These are phyloP conservation scores for Peterozyma toletana DNA, from an alignment of 805 yeast genomes.

Conservation along the genomic window DNA sequence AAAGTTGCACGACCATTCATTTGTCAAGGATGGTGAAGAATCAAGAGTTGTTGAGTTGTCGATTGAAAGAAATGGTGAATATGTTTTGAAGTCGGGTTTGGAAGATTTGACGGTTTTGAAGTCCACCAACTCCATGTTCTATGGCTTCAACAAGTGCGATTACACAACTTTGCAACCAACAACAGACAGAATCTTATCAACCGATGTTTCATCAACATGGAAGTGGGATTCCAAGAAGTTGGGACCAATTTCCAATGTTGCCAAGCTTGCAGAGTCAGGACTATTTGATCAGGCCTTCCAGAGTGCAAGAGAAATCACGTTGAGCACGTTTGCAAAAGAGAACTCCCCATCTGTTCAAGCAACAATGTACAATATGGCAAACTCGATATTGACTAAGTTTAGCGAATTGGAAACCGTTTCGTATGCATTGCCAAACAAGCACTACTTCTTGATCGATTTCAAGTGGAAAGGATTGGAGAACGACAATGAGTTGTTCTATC, in stretches of 20 bases:
- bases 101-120: slow-evolving; percentile 80
- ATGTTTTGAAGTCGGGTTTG: slow-evolving; percentile 57
- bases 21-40: slow-evolving; percentile 79
- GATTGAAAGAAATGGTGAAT: slow-evolving; percentile 46
- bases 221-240: slow-evolving; percentile 46
- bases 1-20: slow-evolving; percentile 74
- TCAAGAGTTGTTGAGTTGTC: slow-evolving; percentile 53
- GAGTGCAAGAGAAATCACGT: slow-evolving; percentile 60
- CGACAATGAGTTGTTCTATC: slow-evolving; percentile 81
- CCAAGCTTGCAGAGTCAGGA: slow-evolving; percentile 44
- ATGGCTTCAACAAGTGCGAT: slow-evolving; percentile 81
- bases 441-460: slow-evolving; percentile 75
- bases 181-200: slow-evolving; percentile 77
- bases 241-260: slow-evolving; percentile 42
- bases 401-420: slow-evolving; percentile 56
- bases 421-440: slow-evolving; percentile 85
- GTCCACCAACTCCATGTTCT: slow-evolving; percentile 89
- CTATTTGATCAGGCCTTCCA: slow-evolving; percentile 59
- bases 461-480: slow-evolving; percentile 78
- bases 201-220: slow-evolving; percentile 77
- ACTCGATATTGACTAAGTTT: slow-evolving; percentile 55
- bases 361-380: slow-evolving; percentile 90
- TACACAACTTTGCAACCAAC: slow-evolving; percentile 84
- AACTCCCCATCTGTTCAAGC: slow-evolving; percentile 95
- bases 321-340: slow-evolving; percentile 75